A percentile compares a stretch with the other conserved stretches of the same genome.
Evolutionary conservation across 179 eudicot genomes (phyloP).

Genomic region (Gypsophila paniculata): DNA sequence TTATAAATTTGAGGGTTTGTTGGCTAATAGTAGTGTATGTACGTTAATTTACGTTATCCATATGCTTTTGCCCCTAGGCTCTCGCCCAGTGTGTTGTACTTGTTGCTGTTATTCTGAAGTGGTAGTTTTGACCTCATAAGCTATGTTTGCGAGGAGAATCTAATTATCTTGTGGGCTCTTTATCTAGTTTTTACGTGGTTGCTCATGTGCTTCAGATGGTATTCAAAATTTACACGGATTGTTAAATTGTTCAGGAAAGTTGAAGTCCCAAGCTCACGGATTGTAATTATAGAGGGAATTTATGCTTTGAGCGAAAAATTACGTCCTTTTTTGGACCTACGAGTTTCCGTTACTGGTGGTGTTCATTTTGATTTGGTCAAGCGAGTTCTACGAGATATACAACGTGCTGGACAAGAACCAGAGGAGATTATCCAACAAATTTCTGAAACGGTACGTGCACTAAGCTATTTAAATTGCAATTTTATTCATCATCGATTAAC

Average conservation of each 20-base stretch:
- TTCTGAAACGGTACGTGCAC: conserved; percentile 74
- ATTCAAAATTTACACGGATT: background rate
- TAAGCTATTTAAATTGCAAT: conserved; percentile 13
- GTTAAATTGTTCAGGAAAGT: conserved; percentile 54
- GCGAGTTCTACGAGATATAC: conserved; percentile 86
- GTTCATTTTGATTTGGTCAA: conserved; percentile 95
- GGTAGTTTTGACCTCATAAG: background rate
- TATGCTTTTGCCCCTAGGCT: background rate
- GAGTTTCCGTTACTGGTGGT: conserved; percentile 91
- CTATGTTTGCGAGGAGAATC: background rate
- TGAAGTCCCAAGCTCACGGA: conserved; percentile 80
- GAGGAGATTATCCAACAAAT: conserved; percentile 95
- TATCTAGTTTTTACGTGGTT: background rate
- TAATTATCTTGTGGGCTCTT: background rate
- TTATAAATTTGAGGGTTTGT: background rate
- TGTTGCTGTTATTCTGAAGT: background rate
- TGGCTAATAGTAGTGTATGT: background rate
- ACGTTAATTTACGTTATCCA: background rate
- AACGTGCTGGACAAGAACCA: conserved; percentile 93
- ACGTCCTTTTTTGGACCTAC: conserved; percentile 77
- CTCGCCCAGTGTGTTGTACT: background rate
- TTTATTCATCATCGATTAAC: background rate
- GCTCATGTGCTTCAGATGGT: background rate
- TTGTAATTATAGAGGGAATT: conserved; percentile 89
- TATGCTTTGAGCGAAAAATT: conserved; percentile 90